phyloP scores from a whole-genome alignment of 352 stramenopile genomes.

The Globisporangium paddicum region DNA sequence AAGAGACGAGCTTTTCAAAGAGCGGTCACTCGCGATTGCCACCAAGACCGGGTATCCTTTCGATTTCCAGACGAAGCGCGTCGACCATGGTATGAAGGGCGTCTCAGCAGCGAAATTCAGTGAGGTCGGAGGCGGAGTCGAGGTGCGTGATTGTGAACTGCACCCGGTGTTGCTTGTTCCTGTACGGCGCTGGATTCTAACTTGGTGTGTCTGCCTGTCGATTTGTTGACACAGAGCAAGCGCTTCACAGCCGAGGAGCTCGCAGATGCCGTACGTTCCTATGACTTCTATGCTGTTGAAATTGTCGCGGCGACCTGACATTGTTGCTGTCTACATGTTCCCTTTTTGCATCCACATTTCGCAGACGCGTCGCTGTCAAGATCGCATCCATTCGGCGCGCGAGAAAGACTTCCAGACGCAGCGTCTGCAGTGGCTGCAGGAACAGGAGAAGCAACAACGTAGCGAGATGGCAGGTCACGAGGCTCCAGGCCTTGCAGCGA shows the following conservation, averaged over 20 bases:
- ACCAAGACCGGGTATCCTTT: conserved; percentile 42
- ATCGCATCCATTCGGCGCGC: conserved; percentile 35
- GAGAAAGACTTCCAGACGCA: conserved; percentile 28
- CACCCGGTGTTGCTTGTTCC: conserved; percentile 10
- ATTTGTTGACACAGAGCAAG: neutral
- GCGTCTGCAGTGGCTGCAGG: conserved; percentile 19
- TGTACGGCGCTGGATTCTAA: neutral
- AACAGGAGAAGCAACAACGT: conserved; percentile 27
- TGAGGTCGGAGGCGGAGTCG: neutral
- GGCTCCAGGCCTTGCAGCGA: conserved; percentile 33
- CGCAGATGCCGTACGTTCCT: conserved; percentile 28
- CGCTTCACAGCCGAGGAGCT: conserved; percentile 17
- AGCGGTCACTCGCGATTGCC: conserved; percentile 39
- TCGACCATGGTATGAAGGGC: conserved; percentile 3
- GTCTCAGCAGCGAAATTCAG: neutral
- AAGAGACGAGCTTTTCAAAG: conserved; percentile 39
- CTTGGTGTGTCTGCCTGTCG: neutral
- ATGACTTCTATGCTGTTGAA: neutral
- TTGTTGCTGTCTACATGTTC: neutral
- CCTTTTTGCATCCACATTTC: neutral
- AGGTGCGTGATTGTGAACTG: conserved; percentile 7
- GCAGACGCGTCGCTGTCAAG: conserved; percentile 47
- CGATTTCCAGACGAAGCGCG: conserved; percentile 19
- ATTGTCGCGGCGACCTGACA: neutral
- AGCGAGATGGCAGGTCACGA: conserved; percentile 27